Percentiles rank a stretch among this genome's conserved stretches.
phyloP scores from a whole-genome alignment of 2,329 filamentous ascomycete genomes.

The Basipetospora chlamydospora region DNA sequence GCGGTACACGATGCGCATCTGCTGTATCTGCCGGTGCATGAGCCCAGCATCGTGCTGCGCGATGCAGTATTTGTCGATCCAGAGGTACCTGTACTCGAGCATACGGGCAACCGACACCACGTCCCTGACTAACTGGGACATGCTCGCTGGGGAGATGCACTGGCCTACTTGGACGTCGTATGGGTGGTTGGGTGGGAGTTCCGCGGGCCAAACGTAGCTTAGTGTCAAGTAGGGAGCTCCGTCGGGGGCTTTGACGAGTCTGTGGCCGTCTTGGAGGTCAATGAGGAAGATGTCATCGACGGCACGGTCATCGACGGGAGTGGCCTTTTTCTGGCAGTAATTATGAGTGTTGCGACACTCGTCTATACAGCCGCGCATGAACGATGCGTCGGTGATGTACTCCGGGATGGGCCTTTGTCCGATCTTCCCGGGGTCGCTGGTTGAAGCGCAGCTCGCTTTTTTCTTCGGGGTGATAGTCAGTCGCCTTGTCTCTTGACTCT shows the following conservation, averaged over 20 bases:
- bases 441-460: no score
- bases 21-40: conserved; percentile 10
- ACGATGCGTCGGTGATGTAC: background rate
- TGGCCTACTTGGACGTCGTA: background rate
- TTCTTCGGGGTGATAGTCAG: no score
- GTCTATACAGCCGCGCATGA: background rate
- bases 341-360: background rate
- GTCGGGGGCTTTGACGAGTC: background rate
- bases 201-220: conserved; percentile 19
- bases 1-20: conserved; percentile 4
- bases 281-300: conserved; percentile 1
- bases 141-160: conserved; percentile 11
- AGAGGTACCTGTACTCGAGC: conserved; percentile 22
- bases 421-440: no score
- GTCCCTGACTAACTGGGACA: conserved; percentile 18
- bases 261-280: background rate
- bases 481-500: no score
- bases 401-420: background rate
- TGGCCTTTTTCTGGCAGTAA: conserved; percentile 1
- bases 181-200: background rate
- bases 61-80: conserved; percentile 23
- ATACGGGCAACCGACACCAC: conserved; percentile 17
- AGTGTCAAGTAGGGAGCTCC: conserved; percentile 17
- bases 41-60: conserved; percentile 12
- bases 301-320: background rate